Base-by-base conservation (phyloP, 305 asterid species). In the Solanum chacoense region DNA sequence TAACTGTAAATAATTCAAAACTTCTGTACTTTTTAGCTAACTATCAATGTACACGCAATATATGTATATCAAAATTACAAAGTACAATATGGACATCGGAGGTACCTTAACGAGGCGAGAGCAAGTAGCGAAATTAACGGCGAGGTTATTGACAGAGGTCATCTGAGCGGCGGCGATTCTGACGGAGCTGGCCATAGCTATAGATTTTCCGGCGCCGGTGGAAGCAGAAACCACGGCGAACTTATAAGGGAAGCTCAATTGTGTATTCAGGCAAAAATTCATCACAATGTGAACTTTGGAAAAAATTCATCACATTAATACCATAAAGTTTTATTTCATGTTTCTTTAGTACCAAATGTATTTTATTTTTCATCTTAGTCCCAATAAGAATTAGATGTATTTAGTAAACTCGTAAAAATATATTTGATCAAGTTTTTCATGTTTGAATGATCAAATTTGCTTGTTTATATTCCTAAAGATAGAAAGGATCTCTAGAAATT, bases 121-220 rank as follows among this genome's bases (percentile, higher is more conserved):
- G 91, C 99, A 97, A 88, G 98, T 95, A 88, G 93, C 88, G 89
- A 93, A 96, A 89, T 96, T 96, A 88, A 93, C 86, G 85, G 96
- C 91, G 88, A 97, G 88, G 77, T 96, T 97, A 85, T 94, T 96
- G 91, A 94, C 87, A 80, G 98, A 96, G 88, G 98, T 97, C 98
- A 97, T 96, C 93, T 97, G 99, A 40, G 97, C 98, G 67, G 98
- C 97, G 91, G 98, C 98, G 87, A 97, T 91, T 85, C 97, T 93
- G 63, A 94, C 88, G 31, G 95, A 87, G 91, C 35, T 92, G 75
- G 95, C 94, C 98, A 95, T 95, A 90, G 90, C 84, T 90, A 91
- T 85, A 73, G 84, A 85, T 35, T 90, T 88, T 86, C 89, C 90
- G 92, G 91, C 88, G 84, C 76, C 38, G 80, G 45, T 73, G 72